Conservation (phyloP, 1,284 basidiomycete species). For the Sporisorium iseilematis-ciliati region DNA sequence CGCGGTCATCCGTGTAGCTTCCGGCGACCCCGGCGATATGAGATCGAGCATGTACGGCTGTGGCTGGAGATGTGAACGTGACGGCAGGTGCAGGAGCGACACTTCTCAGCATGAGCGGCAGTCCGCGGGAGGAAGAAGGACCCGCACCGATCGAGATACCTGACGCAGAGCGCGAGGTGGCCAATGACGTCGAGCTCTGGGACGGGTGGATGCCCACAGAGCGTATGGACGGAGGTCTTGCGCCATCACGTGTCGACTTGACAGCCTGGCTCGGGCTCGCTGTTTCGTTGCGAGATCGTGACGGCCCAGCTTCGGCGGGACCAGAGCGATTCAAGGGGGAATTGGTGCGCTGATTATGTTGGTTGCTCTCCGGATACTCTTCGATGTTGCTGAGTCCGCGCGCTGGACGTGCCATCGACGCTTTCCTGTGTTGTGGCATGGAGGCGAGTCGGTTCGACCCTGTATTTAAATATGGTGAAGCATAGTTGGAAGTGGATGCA, state of each 20-base stretch:
- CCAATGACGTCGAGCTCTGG: slow-evolving; percentile 21
- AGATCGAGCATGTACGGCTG: slow-evolving; percentile 44
- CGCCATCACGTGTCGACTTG: background rate
- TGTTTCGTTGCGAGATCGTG: slow-evolving; percentile 5
- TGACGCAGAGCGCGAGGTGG: slow-evolving; percentile 22
- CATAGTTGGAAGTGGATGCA: slow-evolving; percentile 19
- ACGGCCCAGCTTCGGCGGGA: slow-evolving; percentile 17
- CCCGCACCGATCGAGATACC: slow-evolving; percentile 9
- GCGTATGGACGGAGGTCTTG: background rate
- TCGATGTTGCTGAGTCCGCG: slow-evolving; percentile 50
- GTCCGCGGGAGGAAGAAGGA: slow-evolving; percentile 7
- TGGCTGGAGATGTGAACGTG: slow-evolving; percentile 53
- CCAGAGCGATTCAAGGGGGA: slow-evolving; percentile 23
- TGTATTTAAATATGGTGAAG: background rate
- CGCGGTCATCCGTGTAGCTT: slow-evolving; percentile 50
- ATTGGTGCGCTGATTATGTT: slow-evolving; percentile 8
- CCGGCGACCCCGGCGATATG: slow-evolving; percentile 24
- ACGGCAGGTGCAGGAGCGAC: slow-evolving; percentile 53
- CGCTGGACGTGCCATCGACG: slow-evolving; percentile 29
- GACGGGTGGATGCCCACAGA: slow-evolving; percentile 20
- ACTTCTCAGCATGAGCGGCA: slow-evolving; percentile 41
- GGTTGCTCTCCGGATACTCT: slow-evolving; percentile 36
- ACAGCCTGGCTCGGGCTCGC: slow-evolving; percentile 8
- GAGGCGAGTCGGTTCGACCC: slow-evolving; percentile 21
- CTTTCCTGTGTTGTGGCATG: slow-evolving; percentile 34